phyloP scores from a whole-genome alignment of 2,329 filamentous ascomycete genomes.

The Aureobasidium leucospermi region DNA sequence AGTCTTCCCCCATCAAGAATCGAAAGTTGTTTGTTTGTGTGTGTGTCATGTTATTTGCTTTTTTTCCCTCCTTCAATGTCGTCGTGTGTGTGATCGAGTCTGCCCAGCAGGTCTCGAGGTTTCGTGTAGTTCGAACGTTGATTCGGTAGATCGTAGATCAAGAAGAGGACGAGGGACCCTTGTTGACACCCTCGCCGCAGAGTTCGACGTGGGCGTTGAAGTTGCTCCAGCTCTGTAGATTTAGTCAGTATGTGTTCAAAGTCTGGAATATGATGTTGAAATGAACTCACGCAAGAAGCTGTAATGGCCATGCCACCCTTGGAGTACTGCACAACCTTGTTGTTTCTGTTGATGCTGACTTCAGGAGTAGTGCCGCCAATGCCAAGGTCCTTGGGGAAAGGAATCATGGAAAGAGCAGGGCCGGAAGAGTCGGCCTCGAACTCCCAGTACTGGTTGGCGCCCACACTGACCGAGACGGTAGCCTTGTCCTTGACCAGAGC shows the following conservation, averaged over 20 bases:
- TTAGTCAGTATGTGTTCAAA: background rate
- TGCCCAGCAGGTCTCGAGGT: background rate
- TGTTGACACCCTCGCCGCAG: slow-evolving; percentile 24
- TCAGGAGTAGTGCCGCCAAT: slow-evolving; percentile 23
- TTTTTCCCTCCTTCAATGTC: background rate
- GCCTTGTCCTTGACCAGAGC: slow-evolving; percentile 26
- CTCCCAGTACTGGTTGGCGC: slow-evolving; percentile 29
- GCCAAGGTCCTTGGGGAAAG: slow-evolving; percentile 26
- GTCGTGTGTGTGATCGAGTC: background rate
- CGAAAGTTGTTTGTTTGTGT: background rate
- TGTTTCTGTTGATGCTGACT: slow-evolving; percentile 27
- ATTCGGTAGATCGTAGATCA: background rate
- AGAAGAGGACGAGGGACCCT: background rate
- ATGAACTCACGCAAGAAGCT: slow-evolving; percentile 19
- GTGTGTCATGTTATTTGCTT: background rate
- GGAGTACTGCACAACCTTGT: slow-evolving; percentile 20
- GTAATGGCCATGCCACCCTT: slow-evolving; percentile 25
- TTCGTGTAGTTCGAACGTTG: too few relatives aligned
- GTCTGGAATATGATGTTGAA: background rate
- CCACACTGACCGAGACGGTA: slow-evolving; percentile 28
- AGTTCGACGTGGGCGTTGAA: slow-evolving; percentile 31
- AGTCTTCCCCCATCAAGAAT: background rate
- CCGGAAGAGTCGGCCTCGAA: slow-evolving; percentile 25
- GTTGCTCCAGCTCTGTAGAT: slow-evolving; percentile 22
- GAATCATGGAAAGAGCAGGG: slow-evolving; percentile 26